Percentiles rank a stretch among this genome's conserved stretches.
Evolutionary conservation across 2,329 filamentous ascomycete species (phyloP).

Genomic region (Nakataea oryzae): DNA sequence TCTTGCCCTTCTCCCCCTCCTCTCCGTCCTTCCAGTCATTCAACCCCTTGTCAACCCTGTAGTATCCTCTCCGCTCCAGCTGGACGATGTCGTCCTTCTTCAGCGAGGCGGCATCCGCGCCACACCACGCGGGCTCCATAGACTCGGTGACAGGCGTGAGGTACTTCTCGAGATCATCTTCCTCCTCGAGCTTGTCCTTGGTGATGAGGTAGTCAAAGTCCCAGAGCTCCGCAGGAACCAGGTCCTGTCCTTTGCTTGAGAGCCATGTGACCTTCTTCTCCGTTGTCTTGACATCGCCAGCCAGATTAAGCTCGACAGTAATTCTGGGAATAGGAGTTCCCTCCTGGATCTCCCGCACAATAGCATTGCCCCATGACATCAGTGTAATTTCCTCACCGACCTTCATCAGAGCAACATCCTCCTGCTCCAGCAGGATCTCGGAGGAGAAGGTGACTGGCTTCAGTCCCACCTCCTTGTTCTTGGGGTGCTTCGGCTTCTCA

Average conservation of each 20-base stretch:
- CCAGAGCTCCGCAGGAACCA: constrained; percentile 76
- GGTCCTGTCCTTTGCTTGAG: constrained; percentile 61
- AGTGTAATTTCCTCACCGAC: constrained; percentile 86
- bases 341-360: constrained; percentile 57
- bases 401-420: constrained; percentile 71
- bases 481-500: constrained; percentile 78
- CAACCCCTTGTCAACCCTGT: constrained; percentile 64
- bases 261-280: constrained; percentile 97
- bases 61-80: constrained; percentile 89
- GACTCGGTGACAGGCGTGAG: constrained; percentile 67
- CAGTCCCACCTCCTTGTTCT: constrained; percentile 74
- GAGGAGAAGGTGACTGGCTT: constrained; percentile 78
- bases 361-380: constrained; percentile 93
- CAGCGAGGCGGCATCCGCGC: constrained; percentile 67
- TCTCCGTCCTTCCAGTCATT: constrained; percentile 37
- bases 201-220: constrained; percentile 94
- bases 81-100: constrained; percentile 90
- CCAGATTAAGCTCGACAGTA: constrained; percentile 78
- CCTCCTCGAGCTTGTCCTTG: constrained; percentile 87
- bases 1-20: constrained; percentile 34
- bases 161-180: constrained; percentile 77
- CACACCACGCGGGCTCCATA: constrained; percentile 65
- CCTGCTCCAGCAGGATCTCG: constrained; percentile 74
- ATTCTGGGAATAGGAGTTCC: constrained; percentile 54
- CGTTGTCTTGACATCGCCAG: constrained; percentile 89